Evolutionary conservation across 139 green algal species (phyloP).

Genomic region (Desmodesmus armatus): DNA sequence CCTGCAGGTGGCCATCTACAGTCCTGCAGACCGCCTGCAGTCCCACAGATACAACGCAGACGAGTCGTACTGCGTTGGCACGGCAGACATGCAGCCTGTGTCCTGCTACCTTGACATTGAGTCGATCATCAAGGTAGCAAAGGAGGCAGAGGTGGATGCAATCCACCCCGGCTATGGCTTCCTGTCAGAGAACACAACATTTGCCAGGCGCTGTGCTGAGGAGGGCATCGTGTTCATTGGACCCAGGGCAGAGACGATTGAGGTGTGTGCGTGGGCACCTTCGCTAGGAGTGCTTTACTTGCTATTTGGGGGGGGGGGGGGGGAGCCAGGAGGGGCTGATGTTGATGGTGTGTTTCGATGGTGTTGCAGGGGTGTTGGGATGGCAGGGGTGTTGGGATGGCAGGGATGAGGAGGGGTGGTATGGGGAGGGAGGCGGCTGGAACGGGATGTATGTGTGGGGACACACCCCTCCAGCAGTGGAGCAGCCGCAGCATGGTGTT

Average conservation of each 20-base stretch:
- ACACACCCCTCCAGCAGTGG: no score
- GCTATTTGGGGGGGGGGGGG: no score
- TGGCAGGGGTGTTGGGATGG: no score
- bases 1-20: conserved; percentile 91
- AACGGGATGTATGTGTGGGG: no score
- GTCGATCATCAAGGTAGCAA: conserved; percentile 77
- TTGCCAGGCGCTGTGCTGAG: conserved; percentile 88
- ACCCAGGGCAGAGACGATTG: conserved; percentile 85
- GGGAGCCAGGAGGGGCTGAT: no score
- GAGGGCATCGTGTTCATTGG: conserved; percentile 93
- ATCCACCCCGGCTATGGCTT: conserved; percentile 97
- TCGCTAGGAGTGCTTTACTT: no score
- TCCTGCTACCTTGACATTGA: conserved; percentile 90
- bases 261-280: conserved; percentile 62
- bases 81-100: conserved; percentile 77
- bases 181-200: conserved; percentile 88
- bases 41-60: conserved; percentile 96
- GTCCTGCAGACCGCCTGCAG: conserved; percentile 82
- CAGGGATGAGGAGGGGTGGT: no score
- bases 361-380: no score
- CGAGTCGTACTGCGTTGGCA: conserved; percentile 89
- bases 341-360: no score
- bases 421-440: no score
- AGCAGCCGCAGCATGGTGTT: no score
- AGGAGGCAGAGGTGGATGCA: conserved; percentile 87